phyloP scores from a whole-genome alignment of 139 green algal species.

The Zygnema circumcarinatum region DNA sequence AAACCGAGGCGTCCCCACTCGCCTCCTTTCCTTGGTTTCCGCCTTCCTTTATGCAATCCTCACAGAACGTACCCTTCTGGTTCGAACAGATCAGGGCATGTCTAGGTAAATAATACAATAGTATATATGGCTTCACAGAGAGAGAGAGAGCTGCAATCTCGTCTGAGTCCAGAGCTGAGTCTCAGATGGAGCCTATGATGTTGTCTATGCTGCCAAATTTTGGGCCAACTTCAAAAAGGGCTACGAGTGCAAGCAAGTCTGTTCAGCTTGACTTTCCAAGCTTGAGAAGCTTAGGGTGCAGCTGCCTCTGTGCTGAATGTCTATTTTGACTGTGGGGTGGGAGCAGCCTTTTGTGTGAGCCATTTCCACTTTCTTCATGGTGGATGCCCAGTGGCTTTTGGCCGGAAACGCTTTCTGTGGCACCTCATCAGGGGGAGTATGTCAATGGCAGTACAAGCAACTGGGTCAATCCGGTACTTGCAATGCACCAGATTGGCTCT shows the following conservation, averaged over 20 bases:
- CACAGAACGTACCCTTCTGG: too few relatives aligned
- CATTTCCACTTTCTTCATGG: background rate
- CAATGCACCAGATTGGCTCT: too few relatives aligned
- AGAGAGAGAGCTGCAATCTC: too few relatives aligned
- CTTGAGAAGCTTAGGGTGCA: background rate
- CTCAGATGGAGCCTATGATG: background rate
- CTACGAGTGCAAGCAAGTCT: background rate
- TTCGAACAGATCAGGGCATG: too few relatives aligned
- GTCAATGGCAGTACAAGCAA: slow-evolving; percentile 28
- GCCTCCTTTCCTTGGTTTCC: too few relatives aligned
- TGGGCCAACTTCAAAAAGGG: background rate
- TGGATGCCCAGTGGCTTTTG: background rate
- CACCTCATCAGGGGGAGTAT: slow-evolving; percentile 32
- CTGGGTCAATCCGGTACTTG: background rate
- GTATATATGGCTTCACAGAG: too few relatives aligned
- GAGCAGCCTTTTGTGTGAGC: slow-evolving; percentile 1
- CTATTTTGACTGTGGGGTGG: background rate
- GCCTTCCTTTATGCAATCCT: too few relatives aligned
- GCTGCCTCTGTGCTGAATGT: background rate
- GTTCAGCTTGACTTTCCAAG: background rate
- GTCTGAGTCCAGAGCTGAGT: background rate
- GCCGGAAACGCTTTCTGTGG: background rate
- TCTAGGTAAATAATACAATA: too few relatives aligned
- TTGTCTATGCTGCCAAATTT: background rate
- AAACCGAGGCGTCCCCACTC: too few relatives aligned